Conservation (phyloP, 139 green algal genomes). For the Eudorina sp. region DNA sequence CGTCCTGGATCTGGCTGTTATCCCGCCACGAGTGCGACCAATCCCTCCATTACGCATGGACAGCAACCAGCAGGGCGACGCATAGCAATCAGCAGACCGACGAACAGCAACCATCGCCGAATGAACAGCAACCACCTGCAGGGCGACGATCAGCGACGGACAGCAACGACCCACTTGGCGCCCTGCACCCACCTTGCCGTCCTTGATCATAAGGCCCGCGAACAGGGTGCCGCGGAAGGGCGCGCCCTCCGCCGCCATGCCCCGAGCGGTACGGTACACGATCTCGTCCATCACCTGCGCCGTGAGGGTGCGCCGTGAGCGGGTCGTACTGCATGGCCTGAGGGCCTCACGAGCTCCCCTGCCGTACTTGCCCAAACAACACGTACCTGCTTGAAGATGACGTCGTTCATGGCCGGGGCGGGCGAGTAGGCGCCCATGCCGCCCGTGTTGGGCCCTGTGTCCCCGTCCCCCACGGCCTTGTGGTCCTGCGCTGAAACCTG, state of each 20-base stretch:
- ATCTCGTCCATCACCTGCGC: constrained; percentile 90
- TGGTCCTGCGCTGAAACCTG: constrained; percentile 88
- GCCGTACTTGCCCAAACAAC: background rate
- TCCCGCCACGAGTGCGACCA: no score
- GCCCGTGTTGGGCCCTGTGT: constrained; percentile 97
- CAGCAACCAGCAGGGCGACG: no score
- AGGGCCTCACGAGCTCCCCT: background rate
- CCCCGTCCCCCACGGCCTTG: constrained; percentile 95
- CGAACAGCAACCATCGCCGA: no score
- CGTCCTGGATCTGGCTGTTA: no score
- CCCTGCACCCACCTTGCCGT: constrained; percentile 85
- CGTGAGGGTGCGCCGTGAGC: no score
- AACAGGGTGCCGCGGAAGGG: constrained; percentile 96
- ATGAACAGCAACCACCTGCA: no score
- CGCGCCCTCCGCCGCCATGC: constrained; percentile 87
- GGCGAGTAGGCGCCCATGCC: constrained; percentile 99
- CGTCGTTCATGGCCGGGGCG: constrained; percentile 90
- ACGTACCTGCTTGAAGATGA: constrained; percentile 81
- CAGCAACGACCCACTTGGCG: no score
- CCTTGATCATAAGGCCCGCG: constrained; percentile 97
- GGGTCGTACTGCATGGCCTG: background rate
- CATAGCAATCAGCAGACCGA: no score
- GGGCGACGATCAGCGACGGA: no score
- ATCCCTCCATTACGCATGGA: no score
- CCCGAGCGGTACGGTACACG: constrained; percentile 88